A percentile compares a stretch with the other conserved stretches of the same genome.
phyloP scores from a whole-genome alignment of 768 basidiomycete genomes.

The Exsudoporus frostii region DNA sequence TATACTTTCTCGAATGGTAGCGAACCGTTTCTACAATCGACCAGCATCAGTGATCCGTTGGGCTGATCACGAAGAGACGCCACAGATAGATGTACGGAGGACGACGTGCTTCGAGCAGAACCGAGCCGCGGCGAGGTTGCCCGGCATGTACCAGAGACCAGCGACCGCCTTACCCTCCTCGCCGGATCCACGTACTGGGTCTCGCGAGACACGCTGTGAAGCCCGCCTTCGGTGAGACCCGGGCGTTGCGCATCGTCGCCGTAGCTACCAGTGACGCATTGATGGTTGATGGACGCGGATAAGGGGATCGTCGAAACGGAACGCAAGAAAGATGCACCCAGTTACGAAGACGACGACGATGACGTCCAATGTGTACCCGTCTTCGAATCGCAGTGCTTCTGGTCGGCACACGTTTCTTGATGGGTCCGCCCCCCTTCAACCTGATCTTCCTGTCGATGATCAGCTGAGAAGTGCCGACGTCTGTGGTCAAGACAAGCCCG shows the following conservation, averaged over 20 bases:
- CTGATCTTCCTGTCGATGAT: constrained; percentile 46
- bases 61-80: no score
- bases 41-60: no score
- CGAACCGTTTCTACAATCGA: no score
- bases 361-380: constrained; percentile 36
- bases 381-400: constrained; percentile 8
- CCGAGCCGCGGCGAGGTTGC: no score
- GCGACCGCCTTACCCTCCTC: no score
- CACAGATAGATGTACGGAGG: no score
- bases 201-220: constrained; percentile 36
- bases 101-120: no score
- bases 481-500: constrained; percentile 12
- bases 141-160: no score
- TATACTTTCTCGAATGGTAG: no score
- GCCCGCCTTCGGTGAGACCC: constrained; percentile 24
- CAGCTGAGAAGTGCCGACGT: constrained; percentile 37
- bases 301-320: background rate
- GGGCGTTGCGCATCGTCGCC: no score
- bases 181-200: no score
- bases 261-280: constrained; percentile 1
- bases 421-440: constrained; percentile 24
- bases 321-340: background rate
- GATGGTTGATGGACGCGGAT: background rate
- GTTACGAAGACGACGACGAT: constrained; percentile 35
- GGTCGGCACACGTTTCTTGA: no score